Evolutionary conservation across 108 stramenopile species (phyloP).

Genomic region (Nitzschia sp.): DNA sequence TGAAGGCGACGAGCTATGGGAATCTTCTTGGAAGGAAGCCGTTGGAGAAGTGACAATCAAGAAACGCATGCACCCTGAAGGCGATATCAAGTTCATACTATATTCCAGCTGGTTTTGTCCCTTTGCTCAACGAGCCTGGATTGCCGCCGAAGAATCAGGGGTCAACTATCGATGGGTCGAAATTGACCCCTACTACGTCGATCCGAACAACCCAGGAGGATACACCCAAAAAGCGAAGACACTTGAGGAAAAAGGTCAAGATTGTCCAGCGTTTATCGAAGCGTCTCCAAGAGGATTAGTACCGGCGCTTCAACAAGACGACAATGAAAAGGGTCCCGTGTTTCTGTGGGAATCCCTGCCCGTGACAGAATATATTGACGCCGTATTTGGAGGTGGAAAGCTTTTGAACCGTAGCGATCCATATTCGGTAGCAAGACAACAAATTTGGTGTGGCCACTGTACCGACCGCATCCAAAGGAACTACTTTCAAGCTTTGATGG

Average conservation of each 20-base stretch:
- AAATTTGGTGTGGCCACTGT: constrained; percentile 11
- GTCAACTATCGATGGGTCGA: constrained; percentile 14
- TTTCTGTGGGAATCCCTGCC: constrained; percentile 10
- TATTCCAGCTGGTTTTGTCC: constrained; percentile 41
- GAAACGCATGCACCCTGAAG: neutral
- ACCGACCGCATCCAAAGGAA: constrained; percentile 14
- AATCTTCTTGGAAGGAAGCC: constrained; percentile 10
- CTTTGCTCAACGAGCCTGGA: constrained; percentile 52
- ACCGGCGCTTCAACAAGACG: constrained; percentile 4
- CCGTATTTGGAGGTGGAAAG: neutral
- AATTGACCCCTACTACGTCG: constrained; percentile 24
- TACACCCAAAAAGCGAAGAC: constrained; percentile 19
- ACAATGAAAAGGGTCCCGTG: neutral
- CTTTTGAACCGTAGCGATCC: constrained; percentile 7
- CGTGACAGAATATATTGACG: constrained; percentile 24
- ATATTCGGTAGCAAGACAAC: neutral
- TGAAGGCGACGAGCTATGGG: constrained; percentile 15
- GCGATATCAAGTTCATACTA: neutral
- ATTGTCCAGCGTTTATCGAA: constrained; percentile 11
- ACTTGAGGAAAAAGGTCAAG: neutral
- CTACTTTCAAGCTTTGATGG: constrained; percentile 9
- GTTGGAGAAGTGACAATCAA: constrained; percentile 3
- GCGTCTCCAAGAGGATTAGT: constrained; percentile 24
- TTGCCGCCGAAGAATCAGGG: constrained; percentile 37
- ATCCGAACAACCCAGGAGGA: constrained; percentile 21